Base-by-base conservation (phyloP, 1,139 yeast genomes). In the Geotrichum reessii region DNA sequence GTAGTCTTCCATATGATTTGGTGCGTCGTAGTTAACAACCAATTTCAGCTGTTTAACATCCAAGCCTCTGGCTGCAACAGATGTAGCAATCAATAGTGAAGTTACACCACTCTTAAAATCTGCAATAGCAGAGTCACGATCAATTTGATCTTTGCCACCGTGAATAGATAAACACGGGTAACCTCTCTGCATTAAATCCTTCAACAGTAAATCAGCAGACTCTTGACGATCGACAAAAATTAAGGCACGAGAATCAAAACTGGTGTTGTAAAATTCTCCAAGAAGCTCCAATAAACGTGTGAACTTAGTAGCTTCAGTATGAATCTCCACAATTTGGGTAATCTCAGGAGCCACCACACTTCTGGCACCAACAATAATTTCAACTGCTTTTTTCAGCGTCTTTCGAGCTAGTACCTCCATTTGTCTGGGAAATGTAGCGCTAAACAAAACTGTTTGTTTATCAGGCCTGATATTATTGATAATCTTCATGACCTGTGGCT, bases 61-160 rank as follows among this genome's bases (percentile, higher is more conserved):
- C 37, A 93, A 74, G 0, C 99, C 99, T 63, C 99, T 78, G 0
- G 99, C 96, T 1, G 97, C 92, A 24, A 93, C 87, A 0, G 97
- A 93, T 0, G 99, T 95, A 6, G 98, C 97, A 28, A 92, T 81
- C 57, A 93, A 74, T 6, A 90, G 81, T 57, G 81, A 78, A 1
- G 85, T 73, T 0, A 79, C 80, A 28, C 91, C 87, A 1, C 72
- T 75, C 55, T 87, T 85, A 70, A 92, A 92, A 58, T 84, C 89
- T 25, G 80, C 77, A 48, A 95, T 81, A 1, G 95, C 91, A 47
- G 81, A 76, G 57, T 87, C 87, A 58, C 99, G 78, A 69, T 93
- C 98, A 52, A 81, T 75, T 66, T 92, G 96, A 46, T 90, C 95
- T 67, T 90, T 87, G 1, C 97, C 98, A 0, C 99, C 99, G 73